These are phyloP conservation scores for Ophiostoma piceae DNA, from an alignment of 2,329 filamentous ascomycete species.

Conservation along the genomic window DNA sequence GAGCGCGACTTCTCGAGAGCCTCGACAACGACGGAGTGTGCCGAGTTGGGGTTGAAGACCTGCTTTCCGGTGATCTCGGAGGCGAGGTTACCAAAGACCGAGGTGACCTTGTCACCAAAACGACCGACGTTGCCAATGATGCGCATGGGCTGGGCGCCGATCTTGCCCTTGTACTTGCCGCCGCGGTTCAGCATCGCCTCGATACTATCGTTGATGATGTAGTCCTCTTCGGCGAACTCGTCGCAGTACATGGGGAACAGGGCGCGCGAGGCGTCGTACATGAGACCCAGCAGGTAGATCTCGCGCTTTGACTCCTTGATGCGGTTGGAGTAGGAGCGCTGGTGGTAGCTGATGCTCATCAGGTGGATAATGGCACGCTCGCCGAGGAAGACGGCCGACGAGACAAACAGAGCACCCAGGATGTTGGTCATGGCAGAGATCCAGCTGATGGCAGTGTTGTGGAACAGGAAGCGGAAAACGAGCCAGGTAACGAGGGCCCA, in stretches of 20 bases:
- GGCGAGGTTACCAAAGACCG: conserved; percentile 86
- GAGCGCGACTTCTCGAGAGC: conserved; percentile 79
- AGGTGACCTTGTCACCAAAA: conserved; percentile 88
- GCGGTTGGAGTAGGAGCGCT: conserved; percentile 71
- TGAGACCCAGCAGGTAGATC: conserved; percentile 70
- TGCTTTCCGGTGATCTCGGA: conserved; percentile 94
- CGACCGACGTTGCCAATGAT: conserved; percentile 70
- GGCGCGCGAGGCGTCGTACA: conserved; percentile 84
- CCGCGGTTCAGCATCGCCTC: conserved; percentile 54
- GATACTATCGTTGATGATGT: conserved; percentile 80
- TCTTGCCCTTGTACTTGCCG: conserved; percentile 36
- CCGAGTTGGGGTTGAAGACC: conserved; percentile 86
- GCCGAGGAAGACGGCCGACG: conserved; percentile 64
- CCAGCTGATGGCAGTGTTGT: conserved; percentile 44
- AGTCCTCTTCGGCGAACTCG: conserved; percentile 88
- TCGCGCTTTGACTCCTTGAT: conserved; percentile 91
- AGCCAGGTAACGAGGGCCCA: conserved; percentile 61
- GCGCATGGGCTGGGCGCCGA: conserved; percentile 65
- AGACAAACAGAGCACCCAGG: conserved; percentile 61
- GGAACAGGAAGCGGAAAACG: conserved; percentile 55
- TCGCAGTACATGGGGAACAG: conserved; percentile 89
- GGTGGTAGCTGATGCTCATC: conserved; percentile 80
- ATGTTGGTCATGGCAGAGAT: conserved; percentile 57
- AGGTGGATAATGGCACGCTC: conserved; percentile 76
- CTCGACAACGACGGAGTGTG: conserved; percentile 83